Base-by-base conservation (phyloP, 31 red algal genomes). In the Asparagopsis taxiformis region DNA sequence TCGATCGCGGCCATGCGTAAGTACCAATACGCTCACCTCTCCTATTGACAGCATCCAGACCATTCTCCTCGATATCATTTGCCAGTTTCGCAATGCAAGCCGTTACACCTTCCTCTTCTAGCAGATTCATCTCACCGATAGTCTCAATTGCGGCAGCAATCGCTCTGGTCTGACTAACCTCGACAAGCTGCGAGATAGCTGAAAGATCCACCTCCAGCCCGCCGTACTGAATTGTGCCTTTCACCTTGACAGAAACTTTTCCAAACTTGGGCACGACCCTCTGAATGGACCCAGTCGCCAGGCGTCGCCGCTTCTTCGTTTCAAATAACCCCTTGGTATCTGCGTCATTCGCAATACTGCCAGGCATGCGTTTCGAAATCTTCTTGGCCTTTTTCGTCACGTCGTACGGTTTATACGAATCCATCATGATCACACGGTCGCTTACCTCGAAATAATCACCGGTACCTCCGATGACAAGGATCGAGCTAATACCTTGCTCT, bases 381-480 rank as follows among this genome's bases (percentile, higher is more conserved):
- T 55, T 39, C 59, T 90, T 95, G 1, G 86, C 77, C 1, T 84
- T 16, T 17, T 70, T 38, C 5, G 92, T 95, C 26, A 84, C 92
- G 59, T 95, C 85, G 6, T 31, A 52, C 20, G 92, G 83, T 4
- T 8, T 39, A 59, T 95, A 95, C 10, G 55, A 85, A 73, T 95
- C 92, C 92, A 95, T 95, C 75, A 95, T 72, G 28, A 95, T 48
- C 20, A 95, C 92, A 38, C 59, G 48, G 52, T 95, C 92, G 30
- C 78, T 82, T 20, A 89, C 92, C 2, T 84, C 92, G 62, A 95
- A 95, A 67, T 89, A 95, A 32, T 95, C 92, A n/a, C 92, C 92
- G 28, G 84, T 64, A 33, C 85, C 92, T 20, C 92, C 92, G 23
- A 95, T 80, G 6, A 95, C 92, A 8, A 95, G 70, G 59, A 95